phyloP scores from a whole-genome alignment of 2,329 filamentous ascomycete genomes.

The Graphiopsis chlorocephala region DNA sequence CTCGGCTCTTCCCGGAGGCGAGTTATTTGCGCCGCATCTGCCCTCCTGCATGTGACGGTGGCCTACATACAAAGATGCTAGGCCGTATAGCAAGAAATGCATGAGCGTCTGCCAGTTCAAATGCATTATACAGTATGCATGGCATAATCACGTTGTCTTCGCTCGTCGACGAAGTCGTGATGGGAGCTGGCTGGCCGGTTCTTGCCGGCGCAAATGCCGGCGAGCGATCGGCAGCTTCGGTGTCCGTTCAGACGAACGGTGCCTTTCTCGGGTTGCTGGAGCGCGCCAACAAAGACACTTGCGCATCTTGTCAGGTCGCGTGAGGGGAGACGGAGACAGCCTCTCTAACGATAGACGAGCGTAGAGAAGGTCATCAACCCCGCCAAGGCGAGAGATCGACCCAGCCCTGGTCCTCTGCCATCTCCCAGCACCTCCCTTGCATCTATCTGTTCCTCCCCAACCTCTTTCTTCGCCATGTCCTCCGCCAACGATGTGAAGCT shows the following conservation, averaged over 20 bases:
- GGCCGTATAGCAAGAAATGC: background rate
- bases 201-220: background rate
- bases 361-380: conserved; percentile 12
- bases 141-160: background rate
- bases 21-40: background rate
- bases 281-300: background rate
- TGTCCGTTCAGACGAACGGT: background rate
- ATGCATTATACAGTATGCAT: background rate
- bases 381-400: conserved; percentile 12
- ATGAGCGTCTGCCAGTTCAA: background rate
- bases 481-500: conserved; percentile 28
- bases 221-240: background rate
- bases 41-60: background rate
- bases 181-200: background rate
- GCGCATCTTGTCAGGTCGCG: background rate
- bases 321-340: background rate
- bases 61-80: background rate
- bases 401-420: background rate
- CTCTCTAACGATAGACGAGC: conserved; percentile 1
- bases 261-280: background rate
- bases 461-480: conserved; percentile 17
- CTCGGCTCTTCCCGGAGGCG: background rate
- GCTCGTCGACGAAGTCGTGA: background rate
- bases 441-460: background rate
- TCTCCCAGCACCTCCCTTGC: background rate